Evolutionary conservation across 305 asterid genomes (phyloP), one percentile per base, ranked within the genome.

Genomic region (Solanum hybrid): DNA sequence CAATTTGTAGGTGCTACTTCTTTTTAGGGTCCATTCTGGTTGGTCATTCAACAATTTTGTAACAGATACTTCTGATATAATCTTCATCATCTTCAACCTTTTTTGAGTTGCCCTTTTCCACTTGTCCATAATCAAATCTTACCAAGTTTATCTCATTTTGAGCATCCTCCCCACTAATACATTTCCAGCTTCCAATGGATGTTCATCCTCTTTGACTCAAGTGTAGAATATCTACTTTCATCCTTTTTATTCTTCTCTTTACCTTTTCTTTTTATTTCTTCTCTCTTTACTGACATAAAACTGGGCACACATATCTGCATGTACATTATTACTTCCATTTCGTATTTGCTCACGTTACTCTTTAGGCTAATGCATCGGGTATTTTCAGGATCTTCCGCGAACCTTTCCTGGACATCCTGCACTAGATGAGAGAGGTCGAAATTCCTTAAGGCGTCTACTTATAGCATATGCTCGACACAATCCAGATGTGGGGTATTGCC

Each of bases 371-470:
- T 85, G 76, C 81, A 71, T 91, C 36, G 79, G 75, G 80, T 80
- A 88, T 92, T 82, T 92, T 89, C 97, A 97, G 99, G 99, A 97
- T 94, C 95, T 97, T 90, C 94, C 96, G 87, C 95, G 99, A 92
- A 97, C 99, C 90, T 97, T 97, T 94, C 99, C 99, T 10, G 99
- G 98, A 78, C 99, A 97, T 93, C 99, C 99, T 77, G 99, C 99
- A n/a, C 90, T 97, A 91, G 93, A 96, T 93, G 99, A 97, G 86
- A 93, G 92, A 88, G 99, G 99, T 36, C 93, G 99, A 93, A 91
- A 95, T 92, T 95, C 99, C 88, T 93, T 97, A 71, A 93, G 99
- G 92, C 98, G 98, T 89, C 93, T 97, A 89, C 99, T 97, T 91
- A 90, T 92, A 91, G 99, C 99, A 77, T 96, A 97, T 93, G 99